A percentile compares a stretch with the other conserved stretches of the same genome.
Evolutionary conservation across 169 alveolate genomes (phyloP).

Genomic region (Cryptosporidium ubiquitum): DNA sequence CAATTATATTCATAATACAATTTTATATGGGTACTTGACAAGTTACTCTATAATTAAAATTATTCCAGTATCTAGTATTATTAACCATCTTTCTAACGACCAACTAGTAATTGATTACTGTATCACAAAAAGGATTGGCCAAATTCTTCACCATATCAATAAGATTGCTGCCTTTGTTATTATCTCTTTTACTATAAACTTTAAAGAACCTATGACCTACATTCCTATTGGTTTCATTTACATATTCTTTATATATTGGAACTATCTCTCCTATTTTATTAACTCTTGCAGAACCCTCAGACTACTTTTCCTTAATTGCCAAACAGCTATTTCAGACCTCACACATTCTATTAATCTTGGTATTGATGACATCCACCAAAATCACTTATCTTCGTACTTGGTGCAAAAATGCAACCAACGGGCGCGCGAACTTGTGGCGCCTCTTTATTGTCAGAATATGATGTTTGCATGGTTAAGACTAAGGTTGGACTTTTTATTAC

Average conservation of each 20-base stretch:
- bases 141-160: slow-evolving; percentile 18
- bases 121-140: slow-evolving; percentile 64
- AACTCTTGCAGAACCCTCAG: slow-evolving; percentile 35
- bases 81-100: slow-evolving; percentile 40
- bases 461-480: slow-evolving; percentile 61
- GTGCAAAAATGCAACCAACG: not conserved
- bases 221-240: slow-evolving; percentile 11
- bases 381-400: not conserved
- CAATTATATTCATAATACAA: slow-evolving; percentile 52
- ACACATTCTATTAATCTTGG: slow-evolving; percentile 46
- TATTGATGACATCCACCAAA: not conserved
- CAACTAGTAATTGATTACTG: slow-evolving; percentile 67
- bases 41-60: slow-evolving; percentile 5
- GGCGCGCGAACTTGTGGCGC: not conserved
- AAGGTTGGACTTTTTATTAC: slow-evolving; percentile 40
- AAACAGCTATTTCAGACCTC: slow-evolving; percentile 24
- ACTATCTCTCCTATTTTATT: slow-evolving; percentile 37
- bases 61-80: slow-evolving; percentile 37
- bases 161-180: slow-evolving; percentile 6
- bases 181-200: slow-evolving; percentile 5
- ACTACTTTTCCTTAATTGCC: slow-evolving; percentile 8
- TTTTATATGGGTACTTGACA: slow-evolving; percentile 39
- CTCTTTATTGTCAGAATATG: slow-evolving; percentile 45
- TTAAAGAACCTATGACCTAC: slow-evolving; percentile 25
- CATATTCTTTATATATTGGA: slow-evolving; percentile 33